Evolutionary conservation across 2,329 filamentous ascomycete species (phyloP), one percentile per base, ranked within the genome.

Genomic region (Zalaria sp.): DNA sequence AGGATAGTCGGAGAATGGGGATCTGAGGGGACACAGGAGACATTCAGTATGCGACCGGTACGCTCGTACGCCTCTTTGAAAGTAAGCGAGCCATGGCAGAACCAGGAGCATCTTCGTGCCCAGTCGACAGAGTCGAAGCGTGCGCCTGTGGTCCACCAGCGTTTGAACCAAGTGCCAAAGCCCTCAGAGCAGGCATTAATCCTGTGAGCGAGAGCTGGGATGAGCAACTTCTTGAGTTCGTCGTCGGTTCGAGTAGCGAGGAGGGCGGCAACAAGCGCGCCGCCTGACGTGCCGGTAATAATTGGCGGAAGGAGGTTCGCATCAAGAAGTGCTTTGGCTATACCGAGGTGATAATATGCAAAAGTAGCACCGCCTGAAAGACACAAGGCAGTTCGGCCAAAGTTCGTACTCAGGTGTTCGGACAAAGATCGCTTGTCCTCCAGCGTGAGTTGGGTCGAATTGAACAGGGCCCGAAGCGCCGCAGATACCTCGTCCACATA

Each of bases 261-360:
- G 5, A 98, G 67, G 0, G 78, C 87, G 2, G 91, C 91, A 8
- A 96, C 79, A 5, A 98, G 68, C 8, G 91, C 91, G 40, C 91
- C 91, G 4, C 91, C 91, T 46, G 88, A 95, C 2, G 91, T 98
- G 7, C 91, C 91, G 0, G 91, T 95, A 49, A 98, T 94, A 51
- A 98, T 89, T 48, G 93, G 83, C 0, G 91, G 91, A 1, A 98
- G 66, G 1, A 93, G 69, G 44, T 83, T 75, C 8, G 86, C 83
- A 53, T 96, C 91, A 4, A 96, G 68, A 4, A 96, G 71, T 5
- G 88, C 89, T 58, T 86, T 89, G 39, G 91, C 76, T 6, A 98
- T 84, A 7, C 91, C 91, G 49, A 95, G 86, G 59, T 98, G 91
- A 58, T 96, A 96, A 59, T 94, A 96, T 4, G 91, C 87, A 62